A percentile compares a stretch with the other conserved stretches of the same genome.
These are phyloP conservation scores for Salix koriyanagi DNA, from an alignment of 345 rosid species.

Conservation along the genomic window DNA sequence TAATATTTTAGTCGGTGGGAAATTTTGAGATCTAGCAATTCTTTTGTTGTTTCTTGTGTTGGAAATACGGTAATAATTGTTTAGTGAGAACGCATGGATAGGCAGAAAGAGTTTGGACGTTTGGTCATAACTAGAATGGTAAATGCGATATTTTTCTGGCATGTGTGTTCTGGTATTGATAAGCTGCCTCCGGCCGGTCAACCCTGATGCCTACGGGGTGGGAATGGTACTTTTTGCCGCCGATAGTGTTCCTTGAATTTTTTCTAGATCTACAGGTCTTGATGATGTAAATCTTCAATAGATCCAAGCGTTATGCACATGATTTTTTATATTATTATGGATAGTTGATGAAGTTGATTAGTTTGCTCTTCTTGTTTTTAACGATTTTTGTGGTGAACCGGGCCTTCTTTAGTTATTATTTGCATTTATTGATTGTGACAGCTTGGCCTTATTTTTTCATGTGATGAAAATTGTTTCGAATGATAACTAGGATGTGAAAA, in stretches of 20 bases:
- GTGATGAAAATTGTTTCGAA: not conserved
- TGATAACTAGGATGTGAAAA: not conserved
- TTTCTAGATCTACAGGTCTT: not conserved
- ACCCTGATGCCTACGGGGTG: not conserved
- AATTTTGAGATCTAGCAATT: not conserved
- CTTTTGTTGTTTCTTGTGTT: not conserved
- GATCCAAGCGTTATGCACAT: not conserved
- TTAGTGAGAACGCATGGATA: not conserved
- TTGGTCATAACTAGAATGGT: not conserved
- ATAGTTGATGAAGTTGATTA: not conserved
- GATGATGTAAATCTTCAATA: not conserved
- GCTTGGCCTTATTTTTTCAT: not conserved
- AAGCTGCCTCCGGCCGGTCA: not conserved
- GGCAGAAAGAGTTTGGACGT: not conserved
- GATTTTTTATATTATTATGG: not conserved
- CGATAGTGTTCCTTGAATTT: not conserved
- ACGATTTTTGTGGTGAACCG: not conserved
- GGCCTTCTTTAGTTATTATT: not conserved
- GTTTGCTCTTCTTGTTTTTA: not conserved
- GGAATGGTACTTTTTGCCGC: not conserved
- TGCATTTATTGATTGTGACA: not conserved
- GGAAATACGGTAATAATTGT: not conserved
- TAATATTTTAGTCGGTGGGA: not conserved
- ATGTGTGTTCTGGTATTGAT: not conserved
- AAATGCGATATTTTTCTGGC: not conserved